A percentile compares a stretch with the other conserved stretches of the same genome.
phyloP scores from a whole-genome alignment of 305 asterid species.

The Fraxinus floribunda region DNA sequence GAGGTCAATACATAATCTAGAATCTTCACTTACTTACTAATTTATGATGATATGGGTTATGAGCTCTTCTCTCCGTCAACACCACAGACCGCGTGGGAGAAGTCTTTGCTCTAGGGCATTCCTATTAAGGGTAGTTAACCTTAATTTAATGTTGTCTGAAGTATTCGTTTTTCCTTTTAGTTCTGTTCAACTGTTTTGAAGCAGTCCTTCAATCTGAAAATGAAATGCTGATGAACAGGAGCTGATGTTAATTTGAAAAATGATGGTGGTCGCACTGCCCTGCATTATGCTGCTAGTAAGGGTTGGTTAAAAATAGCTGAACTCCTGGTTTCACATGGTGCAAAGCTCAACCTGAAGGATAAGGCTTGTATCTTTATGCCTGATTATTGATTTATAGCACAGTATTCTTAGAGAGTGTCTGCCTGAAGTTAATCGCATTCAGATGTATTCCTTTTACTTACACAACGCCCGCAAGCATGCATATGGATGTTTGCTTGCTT shows the following conservation, averaged over 20 bases:
- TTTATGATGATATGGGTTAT: neutral
- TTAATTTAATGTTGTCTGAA: neutral
- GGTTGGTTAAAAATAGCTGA: constrained; percentile 71
- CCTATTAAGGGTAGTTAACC: neutral
- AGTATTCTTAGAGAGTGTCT: neutral
- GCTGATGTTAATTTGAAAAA: constrained; percentile 75
- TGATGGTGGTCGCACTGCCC: constrained; percentile 86
- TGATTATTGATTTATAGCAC: neutral
- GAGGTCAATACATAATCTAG: neutral
- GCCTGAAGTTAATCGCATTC: neutral
- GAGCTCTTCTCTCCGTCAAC: neutral
- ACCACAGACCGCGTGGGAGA: neutral
- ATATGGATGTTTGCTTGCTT: neutral
- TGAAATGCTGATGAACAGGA: constrained; percentile 47
- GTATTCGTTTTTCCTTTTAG: constrained; percentile 5
- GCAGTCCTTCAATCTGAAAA: constrained; percentile 24
- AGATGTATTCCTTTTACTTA: neutral
- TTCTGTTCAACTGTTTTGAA: constrained; percentile 6
- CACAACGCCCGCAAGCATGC: neutral
- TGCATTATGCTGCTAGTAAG: constrained; percentile 97
- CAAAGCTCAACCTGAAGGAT: constrained; percentile 80
- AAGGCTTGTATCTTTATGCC: constrained; percentile 54
- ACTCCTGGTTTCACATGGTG: constrained; percentile 67
- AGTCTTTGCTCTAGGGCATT: neutral
- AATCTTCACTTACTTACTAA: neutral